Conservation (phyloP, 352 stramenopile genomes). For the Globisporangium nunn region DNA sequence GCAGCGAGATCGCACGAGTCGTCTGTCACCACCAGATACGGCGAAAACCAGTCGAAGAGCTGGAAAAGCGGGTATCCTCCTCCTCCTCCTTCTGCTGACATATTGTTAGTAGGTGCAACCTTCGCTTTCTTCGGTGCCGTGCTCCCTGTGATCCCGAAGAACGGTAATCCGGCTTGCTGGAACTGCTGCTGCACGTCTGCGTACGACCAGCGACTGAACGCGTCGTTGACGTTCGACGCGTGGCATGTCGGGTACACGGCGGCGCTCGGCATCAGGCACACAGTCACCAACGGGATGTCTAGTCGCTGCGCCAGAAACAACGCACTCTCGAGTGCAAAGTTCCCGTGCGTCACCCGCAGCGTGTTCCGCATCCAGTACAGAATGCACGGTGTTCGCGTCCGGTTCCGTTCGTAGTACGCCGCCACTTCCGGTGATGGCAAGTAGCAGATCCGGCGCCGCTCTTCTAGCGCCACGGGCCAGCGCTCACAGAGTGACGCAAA, state of each 20-base stretch:
- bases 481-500: slow-evolving; percentile 24
- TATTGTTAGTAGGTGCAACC: not conserved
- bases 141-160: slow-evolving; percentile 35
- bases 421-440: slow-evolving; percentile 9
- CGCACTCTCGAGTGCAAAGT: slow-evolving; percentile 51
- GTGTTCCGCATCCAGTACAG: slow-evolving; percentile 72
- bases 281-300: slow-evolving; percentile 31
- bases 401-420: slow-evolving; percentile 6
- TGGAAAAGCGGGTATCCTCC: slow-evolving; percentile 24
- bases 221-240: slow-evolving; percentile 44
- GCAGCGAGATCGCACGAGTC: slow-evolving; percentile 23
- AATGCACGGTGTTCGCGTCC: slow-evolving; percentile 13
- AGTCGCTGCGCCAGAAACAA: slow-evolving; percentile 36
- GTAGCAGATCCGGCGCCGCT: slow-evolving; percentile 39
- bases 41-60: slow-evolving; percentile 31
- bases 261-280: slow-evolving; percentile 37
- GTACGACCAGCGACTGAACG: slow-evolving; percentile 44
- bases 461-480: slow-evolving; percentile 42
- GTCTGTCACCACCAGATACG: slow-evolving; percentile 37
- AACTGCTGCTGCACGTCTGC: slow-evolving; percentile 44
- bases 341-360: slow-evolving; percentile 47
- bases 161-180: slow-evolving; percentile 25
- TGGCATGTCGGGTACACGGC: slow-evolving; percentile 52
- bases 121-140: slow-evolving; percentile 7
- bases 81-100: slow-evolving; percentile 5